phyloP scores from a whole-genome alignment of 2,329 filamentous ascomycete genomes.

The Botrytis squamosa region DNA sequence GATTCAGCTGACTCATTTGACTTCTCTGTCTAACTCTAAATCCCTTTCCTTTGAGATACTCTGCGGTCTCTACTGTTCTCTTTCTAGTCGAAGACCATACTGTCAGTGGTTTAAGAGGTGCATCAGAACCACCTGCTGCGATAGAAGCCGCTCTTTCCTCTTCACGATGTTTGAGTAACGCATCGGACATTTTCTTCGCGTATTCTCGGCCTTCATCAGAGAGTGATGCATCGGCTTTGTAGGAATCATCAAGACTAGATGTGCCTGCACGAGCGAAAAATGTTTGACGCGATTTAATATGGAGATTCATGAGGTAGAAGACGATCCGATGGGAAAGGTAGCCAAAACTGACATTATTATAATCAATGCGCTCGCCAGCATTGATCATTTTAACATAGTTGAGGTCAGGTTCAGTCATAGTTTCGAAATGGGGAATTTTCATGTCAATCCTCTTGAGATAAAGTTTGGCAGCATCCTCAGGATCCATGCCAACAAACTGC shows the following conservation, averaged over 20 bases:
- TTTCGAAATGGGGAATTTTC: constrained; percentile 94
- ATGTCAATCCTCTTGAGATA: constrained; percentile 88
- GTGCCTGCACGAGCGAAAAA: constrained; percentile 90
- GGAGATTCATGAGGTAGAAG: constrained; percentile 95
- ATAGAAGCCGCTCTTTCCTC: constrained; percentile 71
- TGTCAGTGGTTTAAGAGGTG: constrained; percentile 74
- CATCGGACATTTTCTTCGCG: constrained; percentile 80
- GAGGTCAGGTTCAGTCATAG: constrained; percentile 89
- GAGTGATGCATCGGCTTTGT: constrained; percentile 84
- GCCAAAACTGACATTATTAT: constrained; percentile 96
- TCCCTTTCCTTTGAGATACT: constrained; percentile 73
- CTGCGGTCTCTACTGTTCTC: constrained; percentile 85
- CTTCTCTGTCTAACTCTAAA: constrained; percentile 88
- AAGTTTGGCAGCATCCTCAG: constrained; percentile 86
- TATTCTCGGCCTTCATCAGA: constrained; percentile 80
- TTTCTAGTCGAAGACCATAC: constrained; percentile 95
- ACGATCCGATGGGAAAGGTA: constrained; percentile 97
- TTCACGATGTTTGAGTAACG: constrained; percentile 78
- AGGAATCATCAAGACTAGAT: constrained; percentile 83
- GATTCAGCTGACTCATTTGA: constrained; percentile 96
- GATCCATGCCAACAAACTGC: constrained; percentile 85
- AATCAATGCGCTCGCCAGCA: constrained; percentile 85
- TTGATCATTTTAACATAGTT: constrained; percentile 99
- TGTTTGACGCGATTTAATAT: constrained; percentile 91
- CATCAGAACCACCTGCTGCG: constrained; percentile 64